Conservation (phyloP, 805 yeast genomes). For the Candida tallmaniae region DNA sequence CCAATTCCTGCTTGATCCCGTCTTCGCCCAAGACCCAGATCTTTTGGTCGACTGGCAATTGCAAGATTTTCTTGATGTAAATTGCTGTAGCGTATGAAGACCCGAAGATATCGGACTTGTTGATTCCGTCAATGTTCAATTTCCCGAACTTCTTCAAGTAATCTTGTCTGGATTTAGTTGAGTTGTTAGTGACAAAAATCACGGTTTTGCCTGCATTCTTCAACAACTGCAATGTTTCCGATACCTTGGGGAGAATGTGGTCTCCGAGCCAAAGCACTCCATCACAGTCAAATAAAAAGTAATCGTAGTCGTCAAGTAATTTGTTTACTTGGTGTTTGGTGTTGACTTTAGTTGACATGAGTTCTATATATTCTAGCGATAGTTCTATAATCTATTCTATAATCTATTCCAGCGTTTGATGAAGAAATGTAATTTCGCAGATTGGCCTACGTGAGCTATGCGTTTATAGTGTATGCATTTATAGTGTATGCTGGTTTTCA, state of each 20-base stretch:
- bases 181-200: constrained; percentile 91
- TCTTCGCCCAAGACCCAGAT: constrained; percentile 87
- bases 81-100: constrained; percentile 90
- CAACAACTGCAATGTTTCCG: constrained; percentile 68
- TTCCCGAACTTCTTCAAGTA: constrained; percentile 73
- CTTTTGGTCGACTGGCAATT: constrained; percentile 70
- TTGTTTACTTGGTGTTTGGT: constrained; percentile 40
- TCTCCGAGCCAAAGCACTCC: constrained; percentile 95
- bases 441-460: too few relatives aligned
- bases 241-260: constrained; percentile 70
- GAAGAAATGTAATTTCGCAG: too few relatives aligned
- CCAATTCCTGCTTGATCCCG: constrained; percentile 80
- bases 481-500: too few relatives aligned
- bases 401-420: background rate
- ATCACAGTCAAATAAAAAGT: constrained; percentile 93
- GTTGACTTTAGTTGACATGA: constrained; percentile 15
- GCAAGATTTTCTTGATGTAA: constrained; percentile 70
- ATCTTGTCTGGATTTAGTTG: constrained; percentile 80
- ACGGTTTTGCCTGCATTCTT: constrained; percentile 55
- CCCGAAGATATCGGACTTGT: constrained; percentile 75
- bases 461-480: too few relatives aligned
- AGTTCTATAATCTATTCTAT: background rate
- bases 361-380: background rate
- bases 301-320: constrained; percentile 67
- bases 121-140: constrained; percentile 45